phyloP scores from a whole-genome alignment of 305 asterid genomes.

The Fraxinus albicans region DNA sequence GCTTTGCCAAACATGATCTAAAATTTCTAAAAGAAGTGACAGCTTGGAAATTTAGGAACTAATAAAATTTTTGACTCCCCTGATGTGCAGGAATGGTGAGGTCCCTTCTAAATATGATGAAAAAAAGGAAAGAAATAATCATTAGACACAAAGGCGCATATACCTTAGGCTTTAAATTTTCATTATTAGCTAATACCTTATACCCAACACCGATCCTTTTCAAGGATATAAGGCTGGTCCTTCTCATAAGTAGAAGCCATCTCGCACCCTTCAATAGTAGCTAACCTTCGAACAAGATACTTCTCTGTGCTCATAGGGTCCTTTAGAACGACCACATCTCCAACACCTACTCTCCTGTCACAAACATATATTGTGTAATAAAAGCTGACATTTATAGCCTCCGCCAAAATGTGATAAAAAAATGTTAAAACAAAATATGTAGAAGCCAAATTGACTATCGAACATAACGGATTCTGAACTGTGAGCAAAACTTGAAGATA shows the following conservation, averaged over 20 bases:
- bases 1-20: too few relatives aligned
- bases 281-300: too few relatives aligned
- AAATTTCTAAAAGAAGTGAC: too few relatives aligned
- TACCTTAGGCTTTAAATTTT: slow-evolving; percentile 68
- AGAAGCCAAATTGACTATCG: neutral
- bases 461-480: neutral
- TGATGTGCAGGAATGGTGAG: neutral
- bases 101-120: neutral
- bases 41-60: too few relatives aligned
- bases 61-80: neutral
- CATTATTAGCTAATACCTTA: slow-evolving; percentile 80
- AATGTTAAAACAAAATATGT: neutral
- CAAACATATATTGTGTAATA: slow-evolving; percentile 6
- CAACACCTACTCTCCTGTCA: slow-evolving; percentile 62
- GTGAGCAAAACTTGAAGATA: neutral
- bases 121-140: neutral
- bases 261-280: too few relatives aligned
- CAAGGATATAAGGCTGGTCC: too few relatives aligned
- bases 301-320: slow-evolving; percentile 58
- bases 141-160: slow-evolving; percentile 1
- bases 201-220: slow-evolving; percentile 82
- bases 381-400: neutral
- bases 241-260: too few relatives aligned
- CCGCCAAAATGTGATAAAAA: neutral
- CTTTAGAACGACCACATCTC: slow-evolving; percentile 76